Conservation (phyloP, 768 basidiomycete genomes). For the Leccinellum albellum region DNA sequence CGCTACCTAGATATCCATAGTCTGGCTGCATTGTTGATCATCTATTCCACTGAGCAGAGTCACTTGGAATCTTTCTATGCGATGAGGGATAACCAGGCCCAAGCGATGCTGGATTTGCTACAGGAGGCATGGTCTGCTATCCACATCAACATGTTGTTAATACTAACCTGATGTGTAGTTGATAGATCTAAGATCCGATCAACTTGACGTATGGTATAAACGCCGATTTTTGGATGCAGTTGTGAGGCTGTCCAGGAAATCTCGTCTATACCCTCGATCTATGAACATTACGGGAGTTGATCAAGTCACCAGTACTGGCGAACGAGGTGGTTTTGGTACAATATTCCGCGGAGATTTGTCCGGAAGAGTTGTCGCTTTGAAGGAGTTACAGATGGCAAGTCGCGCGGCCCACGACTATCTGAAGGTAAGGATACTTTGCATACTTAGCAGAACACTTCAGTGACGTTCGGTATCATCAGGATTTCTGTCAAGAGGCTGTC, state of each 20-base stretch:
- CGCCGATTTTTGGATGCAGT: constrained; percentile 28
- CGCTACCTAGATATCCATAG: constrained; percentile 21
- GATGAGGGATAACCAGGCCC: constrained; percentile 22
- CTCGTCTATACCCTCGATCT: constrained; percentile 27
- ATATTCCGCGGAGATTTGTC: constrained; percentile 28
- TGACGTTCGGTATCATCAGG: constrained; percentile 16
- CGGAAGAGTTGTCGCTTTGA: constrained; percentile 30
- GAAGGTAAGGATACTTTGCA: constrained; percentile 18
- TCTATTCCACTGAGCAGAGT: constrained; percentile 16
- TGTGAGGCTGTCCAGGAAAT: constrained; percentile 27
- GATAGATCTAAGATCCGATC: constrained; percentile 20
- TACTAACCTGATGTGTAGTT: constrained; percentile 13
- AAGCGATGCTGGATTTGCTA: constrained; percentile 24
- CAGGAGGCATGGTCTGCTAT: constrained; percentile 15
- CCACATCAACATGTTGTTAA: not conserved
- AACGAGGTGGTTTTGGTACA: constrained; percentile 32
- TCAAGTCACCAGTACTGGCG: constrained; percentile 7
- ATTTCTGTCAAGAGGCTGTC: constrained; percentile 29
- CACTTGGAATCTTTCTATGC: constrained; percentile 18
- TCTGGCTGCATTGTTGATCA: constrained; percentile 22
- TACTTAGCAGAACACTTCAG: not conserved
- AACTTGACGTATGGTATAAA: constrained; percentile 25
- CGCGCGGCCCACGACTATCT: constrained; percentile 23
- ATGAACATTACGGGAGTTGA: constrained; percentile 21
- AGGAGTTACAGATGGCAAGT: constrained; percentile 21